These are phyloP conservation scores for Phytophthora boehmeriae DNA, from an alignment of 352 stramenopile species.

Conservation along the genomic window DNA sequence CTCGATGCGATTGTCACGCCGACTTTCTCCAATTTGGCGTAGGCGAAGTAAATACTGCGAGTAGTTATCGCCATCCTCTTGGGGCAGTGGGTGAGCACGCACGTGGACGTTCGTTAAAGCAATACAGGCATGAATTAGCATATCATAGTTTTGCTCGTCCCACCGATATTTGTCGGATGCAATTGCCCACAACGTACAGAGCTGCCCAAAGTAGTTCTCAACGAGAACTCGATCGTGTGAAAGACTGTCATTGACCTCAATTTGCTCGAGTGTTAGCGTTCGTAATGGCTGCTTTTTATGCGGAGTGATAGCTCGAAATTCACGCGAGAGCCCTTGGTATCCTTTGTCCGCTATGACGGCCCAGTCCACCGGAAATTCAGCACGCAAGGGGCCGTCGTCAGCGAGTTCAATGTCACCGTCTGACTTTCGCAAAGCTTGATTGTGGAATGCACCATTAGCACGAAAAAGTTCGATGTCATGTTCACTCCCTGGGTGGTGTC, in stretches of 20 bases:
- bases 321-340: conserved; percentile 3
- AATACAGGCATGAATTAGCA: conserved; percentile 14
- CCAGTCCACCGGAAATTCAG: conserved; percentile 6
- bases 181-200: conserved; percentile 24
- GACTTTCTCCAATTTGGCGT: conserved; percentile 4
- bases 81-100: conserved; percentile 11
- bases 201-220: conserved; percentile 23
- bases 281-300: conserved; percentile 1
- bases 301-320: conserved; percentile 6
- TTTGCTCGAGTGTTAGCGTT: conserved; percentile 2
- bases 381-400: background rate
- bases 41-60: conserved; percentile 10
- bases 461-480: conserved; percentile 12
- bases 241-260: conserved; percentile 19
- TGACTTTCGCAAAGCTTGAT: conserved; percentile 1
- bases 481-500: conserved; percentile 7
- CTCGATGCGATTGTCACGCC: background rate
- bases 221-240: conserved; percentile 29
- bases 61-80: conserved; percentile 20
- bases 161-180: conserved; percentile 23
- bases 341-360: conserved; percentile 4
- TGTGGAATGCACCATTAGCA: conserved; percentile 10
- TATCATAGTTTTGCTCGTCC: conserved; percentile 22
- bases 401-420: background rate
- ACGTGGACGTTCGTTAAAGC: conserved; percentile 33